A percentile compares a stretch with the other conserved stretches of the same genome.
These are phyloP conservation scores for Penicillium olsonii DNA, from an alignment of 2,329 filamentous ascomycete genomes.

Conservation along the genomic window DNA sequence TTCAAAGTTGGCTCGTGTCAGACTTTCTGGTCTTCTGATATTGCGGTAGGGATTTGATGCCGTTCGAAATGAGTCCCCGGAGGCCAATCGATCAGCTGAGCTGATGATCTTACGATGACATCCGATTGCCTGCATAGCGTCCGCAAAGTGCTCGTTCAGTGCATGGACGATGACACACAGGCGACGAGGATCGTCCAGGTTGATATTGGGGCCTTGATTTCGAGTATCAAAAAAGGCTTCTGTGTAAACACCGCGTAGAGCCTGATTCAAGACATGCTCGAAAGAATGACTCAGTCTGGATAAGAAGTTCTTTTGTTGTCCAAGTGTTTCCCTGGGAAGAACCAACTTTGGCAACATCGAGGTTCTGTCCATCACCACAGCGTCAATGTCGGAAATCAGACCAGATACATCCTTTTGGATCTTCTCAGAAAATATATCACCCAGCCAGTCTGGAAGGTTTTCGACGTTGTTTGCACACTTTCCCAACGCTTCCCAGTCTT, in stretches of 20 bases:
- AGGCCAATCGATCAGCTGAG: not conserved
- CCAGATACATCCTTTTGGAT: not conserved
- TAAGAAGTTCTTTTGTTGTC: conserved; percentile 30
- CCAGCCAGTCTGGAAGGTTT: not conserved
- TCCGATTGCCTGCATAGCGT: conserved; percentile 24
- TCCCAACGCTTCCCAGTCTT: conserved; percentile 21
- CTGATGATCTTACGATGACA: not conserved
- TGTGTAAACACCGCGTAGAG: not conserved
- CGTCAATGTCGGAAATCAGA: not conserved
- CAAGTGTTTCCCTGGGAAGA: conserved; percentile 21
- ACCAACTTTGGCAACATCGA: conserved; percentile 27
- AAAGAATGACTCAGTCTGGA: conserved; percentile 16
- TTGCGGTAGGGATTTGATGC: not conserved
- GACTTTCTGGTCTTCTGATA: not conserved
- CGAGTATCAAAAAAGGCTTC: not conserved
- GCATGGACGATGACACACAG: conserved; percentile 31
- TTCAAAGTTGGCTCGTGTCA: not conserved
- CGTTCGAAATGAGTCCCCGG: too few species aligned
- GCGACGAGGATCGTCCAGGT: conserved; percentile 22
- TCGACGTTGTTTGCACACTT: not conserved
- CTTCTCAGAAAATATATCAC: not conserved
- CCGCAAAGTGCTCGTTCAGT: conserved; percentile 30
- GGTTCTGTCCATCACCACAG: conserved; percentile 28
- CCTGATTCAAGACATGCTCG: not conserved
- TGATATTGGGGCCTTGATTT: conserved; percentile 9